Evolutionary conservation across 225 moss, liverwort and hornwort species (phyloP), one percentile per base, ranked within the genome.

Genomic region (Sphagnum contortum): DNA sequence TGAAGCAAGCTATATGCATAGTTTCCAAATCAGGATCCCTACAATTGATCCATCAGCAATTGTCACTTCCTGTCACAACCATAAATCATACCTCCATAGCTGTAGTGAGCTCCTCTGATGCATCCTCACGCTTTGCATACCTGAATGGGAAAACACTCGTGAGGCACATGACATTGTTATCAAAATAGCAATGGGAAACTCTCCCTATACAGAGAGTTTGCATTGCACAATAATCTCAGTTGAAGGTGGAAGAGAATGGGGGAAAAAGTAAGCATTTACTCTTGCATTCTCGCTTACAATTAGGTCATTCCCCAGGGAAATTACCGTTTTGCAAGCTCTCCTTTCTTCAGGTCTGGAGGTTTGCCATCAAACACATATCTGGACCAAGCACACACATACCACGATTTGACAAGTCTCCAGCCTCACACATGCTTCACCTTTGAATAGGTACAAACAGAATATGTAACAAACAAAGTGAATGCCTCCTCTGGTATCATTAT

Each of bases 321-420:
- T 59, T 67, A 93, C 85, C 96, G 90, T 66, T 96, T 92, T 14
- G 84, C 81, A 71, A 96, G 79, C 80, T 96, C 96, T 51, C 76
- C 90, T 70, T 75, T 84, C 82, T 96, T 96, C 73, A 96, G 44
- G 48, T 92, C 96, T 2, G 96, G 96, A 47, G 96, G 82, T 60
- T 75, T 77, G 62, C 96, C 92, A 50, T 96, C 96, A 68, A 96
- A 96, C 7, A 96, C 87, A 47, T 92, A 93, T 54, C 92, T 93
- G 83, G 55, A 77, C 50, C 76, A 59, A 80, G 14, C 63, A 49
- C 44, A 68, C 3, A 50, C 8, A 9, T 29, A 29, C 29, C 29
- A 29, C 0, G 29, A 29, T 29, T 29, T 29, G 29, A 29, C 29
- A 29, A 29, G 29, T 29, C 29, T 29, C 29, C 29, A 29, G 29